phyloP scores from a whole-genome alignment of 805 yeast genomes.

The Barnettozyma wickerhamii region DNA sequence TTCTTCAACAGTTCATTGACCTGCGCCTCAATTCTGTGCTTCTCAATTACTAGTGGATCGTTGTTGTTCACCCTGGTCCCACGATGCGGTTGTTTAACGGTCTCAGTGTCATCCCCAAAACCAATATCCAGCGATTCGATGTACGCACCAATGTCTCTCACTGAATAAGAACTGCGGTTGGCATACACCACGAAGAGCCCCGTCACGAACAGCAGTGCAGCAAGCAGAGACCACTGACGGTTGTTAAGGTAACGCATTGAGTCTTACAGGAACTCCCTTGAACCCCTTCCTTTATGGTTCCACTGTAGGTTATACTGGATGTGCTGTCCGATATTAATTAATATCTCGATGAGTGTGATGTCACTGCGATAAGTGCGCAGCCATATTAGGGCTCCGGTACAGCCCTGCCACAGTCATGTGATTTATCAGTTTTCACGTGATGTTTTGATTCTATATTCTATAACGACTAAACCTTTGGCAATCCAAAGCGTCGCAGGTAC shows the following conservation, averaged over 20 bases:
- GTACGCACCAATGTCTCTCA: conserved; percentile 1
- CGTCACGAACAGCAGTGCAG: conserved; percentile 1
- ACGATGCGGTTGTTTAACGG: neutral
- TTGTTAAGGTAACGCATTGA: conserved; percentile 2
- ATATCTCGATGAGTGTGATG: too few relatives aligned
- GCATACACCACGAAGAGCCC: conserved; percentile 1
- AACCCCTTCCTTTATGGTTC: too few relatives aligned
- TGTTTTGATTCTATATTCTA: too few relatives aligned
- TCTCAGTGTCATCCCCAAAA: neutral
- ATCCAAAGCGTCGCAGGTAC: too few relatives aligned
- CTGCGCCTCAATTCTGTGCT: conserved; percentile 1
- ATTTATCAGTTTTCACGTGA: too few relatives aligned
- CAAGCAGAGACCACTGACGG: neutral
- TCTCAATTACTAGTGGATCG: conserved; percentile 5
- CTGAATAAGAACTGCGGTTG: neutral
- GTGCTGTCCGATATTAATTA: too few relatives aligned
- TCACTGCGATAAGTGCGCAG: too few relatives aligned
- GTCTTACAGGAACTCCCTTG: too few relatives aligned
- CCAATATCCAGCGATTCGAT: neutral
- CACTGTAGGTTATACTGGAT: too few relatives aligned
- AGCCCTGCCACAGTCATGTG: too few relatives aligned
- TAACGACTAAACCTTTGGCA: too few relatives aligned
- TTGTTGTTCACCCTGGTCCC: conserved; percentile 5
- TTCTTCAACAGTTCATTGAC: conserved; percentile 4
- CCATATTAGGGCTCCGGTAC: too few relatives aligned